Evolutionary conservation across 2,329 filamentous ascomycete genomes (phyloP).

Genomic region (Talaromyces pinophilus): DNA sequence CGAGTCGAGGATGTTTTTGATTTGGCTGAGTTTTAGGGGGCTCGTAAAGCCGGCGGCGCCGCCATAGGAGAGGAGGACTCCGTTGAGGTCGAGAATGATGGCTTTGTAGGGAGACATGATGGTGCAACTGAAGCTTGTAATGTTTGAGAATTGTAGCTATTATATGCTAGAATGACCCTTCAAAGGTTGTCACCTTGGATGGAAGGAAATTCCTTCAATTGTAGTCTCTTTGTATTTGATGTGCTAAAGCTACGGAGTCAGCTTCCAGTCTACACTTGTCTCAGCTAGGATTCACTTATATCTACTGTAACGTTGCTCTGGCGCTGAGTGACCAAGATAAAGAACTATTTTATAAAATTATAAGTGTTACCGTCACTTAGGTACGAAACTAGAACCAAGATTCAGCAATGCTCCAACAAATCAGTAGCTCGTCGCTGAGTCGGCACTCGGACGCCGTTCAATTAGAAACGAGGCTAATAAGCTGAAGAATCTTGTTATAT

Average conservation of each 20-base stretch:
- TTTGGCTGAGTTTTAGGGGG: background rate
- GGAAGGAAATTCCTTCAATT: no score
- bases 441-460: no score
- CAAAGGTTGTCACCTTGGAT: background rate
- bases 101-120: conserved; percentile 13
- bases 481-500: background rate
- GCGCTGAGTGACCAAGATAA: background rate
- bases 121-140: conserved; percentile 20
- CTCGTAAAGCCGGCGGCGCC: background rate
- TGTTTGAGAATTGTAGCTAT: background rate
- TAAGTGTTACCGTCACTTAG: background rate
- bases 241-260: background rate
- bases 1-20: background rate
- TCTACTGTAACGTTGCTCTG: background rate
- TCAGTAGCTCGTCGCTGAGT: background rate
- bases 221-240: no score
- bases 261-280: no score
- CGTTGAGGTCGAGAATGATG: conserved; percentile 1
- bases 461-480: background rate
- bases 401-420: background rate
- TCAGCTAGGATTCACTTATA: background rate
- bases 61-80: conserved; percentile 2
- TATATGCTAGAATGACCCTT: background rate
- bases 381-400: background rate
- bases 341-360: no score